A percentile compares a stretch with the other conserved stretches of the same genome.
These are phyloP conservation scores for Boletus pseudopeckii DNA, from an alignment of 768 basidiomycete genomes.

Conservation along the genomic window DNA sequence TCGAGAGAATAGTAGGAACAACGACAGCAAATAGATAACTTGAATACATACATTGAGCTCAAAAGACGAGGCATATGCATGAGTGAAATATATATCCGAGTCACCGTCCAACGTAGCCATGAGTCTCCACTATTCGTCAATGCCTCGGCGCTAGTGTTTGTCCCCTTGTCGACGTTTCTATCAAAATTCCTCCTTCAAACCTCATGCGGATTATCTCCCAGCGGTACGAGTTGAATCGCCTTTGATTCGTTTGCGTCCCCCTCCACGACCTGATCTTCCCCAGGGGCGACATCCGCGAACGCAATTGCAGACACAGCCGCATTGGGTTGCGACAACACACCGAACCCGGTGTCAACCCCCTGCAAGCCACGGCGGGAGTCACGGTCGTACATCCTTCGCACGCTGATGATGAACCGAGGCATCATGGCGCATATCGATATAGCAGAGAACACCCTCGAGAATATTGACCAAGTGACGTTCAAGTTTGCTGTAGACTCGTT, in stretches of 20 bases:
- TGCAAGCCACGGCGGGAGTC: neutral
- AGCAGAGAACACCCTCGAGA: neutral
- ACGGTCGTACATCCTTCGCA: constrained; percentile 1
- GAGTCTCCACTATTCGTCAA: too few species aligned
- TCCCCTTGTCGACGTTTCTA: too few species aligned
- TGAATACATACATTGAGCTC: too few species aligned
- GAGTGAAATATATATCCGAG: too few species aligned
- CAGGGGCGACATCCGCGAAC: neutral
- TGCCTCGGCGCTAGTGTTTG: too few species aligned
- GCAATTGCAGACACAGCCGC: neutral
- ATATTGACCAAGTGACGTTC: neutral
- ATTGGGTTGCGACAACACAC: neutral
- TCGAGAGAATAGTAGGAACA: too few species aligned
- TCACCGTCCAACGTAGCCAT: too few species aligned
- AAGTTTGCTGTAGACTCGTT: neutral
- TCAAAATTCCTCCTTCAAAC: neutral
- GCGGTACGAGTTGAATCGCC: neutral
- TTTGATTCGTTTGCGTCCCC: neutral
- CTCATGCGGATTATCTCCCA: neutral
- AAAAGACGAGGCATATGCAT: too few species aligned
- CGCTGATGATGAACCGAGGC: constrained; percentile 8
- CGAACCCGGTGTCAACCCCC: constrained; percentile 8
- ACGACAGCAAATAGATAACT: too few species aligned
- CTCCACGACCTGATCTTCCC: neutral
- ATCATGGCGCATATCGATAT: neutral